phyloP scores from a whole-genome alignment of 805 yeast species.

The Ogataea minuta region DNA sequence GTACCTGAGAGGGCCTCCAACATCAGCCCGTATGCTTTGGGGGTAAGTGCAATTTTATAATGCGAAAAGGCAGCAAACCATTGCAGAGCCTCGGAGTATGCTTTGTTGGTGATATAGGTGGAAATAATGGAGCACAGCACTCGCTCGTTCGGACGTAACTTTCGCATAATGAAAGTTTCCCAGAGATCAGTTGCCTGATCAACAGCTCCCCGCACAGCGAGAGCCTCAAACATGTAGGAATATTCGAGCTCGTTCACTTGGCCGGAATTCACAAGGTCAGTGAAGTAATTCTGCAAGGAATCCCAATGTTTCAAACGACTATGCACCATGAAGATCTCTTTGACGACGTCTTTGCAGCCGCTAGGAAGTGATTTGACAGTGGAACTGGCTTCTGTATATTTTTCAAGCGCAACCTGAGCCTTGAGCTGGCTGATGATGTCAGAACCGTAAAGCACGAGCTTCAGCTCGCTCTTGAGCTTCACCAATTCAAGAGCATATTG shows the following conservation, averaged over 20 bases:
- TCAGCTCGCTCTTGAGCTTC: slow-evolving; percentile 11
- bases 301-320: slow-evolving; percentile 39
- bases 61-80: slow-evolving; percentile 37
- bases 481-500: slow-evolving; percentile 14
- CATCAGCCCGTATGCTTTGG: slow-evolving; percentile 35
- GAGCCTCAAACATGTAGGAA: slow-evolving; percentile 56
- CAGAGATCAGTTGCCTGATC: slow-evolving; percentile 37
- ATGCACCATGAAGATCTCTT: background rate
- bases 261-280: slow-evolving; percentile 25
- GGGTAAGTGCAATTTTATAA: slow-evolving; percentile 30
- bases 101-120: slow-evolving; percentile 37
- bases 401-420: slow-evolving; percentile 7
- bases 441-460: slow-evolving; percentile 5
- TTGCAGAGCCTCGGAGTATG: slow-evolving; percentile 36
- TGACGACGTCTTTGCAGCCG: background rate
- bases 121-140: slow-evolving; percentile 47
- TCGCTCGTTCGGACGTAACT: slow-evolving; percentile 44
- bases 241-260: slow-evolving; percentile 40
- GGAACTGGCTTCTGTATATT: slow-evolving; percentile 15
- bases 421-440: slow-evolving; percentile 25
- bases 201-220: slow-evolving; percentile 54
- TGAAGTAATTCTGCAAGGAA: slow-evolving; percentile 54
- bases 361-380: slow-evolving; percentile 5
- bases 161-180: slow-evolving; percentile 45
- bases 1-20: slow-evolving; percentile 37